A percentile compares a stretch with the other conserved stretches of the same genome.
Conservation (phyloP, 2,329 filamentous ascomycete species). For the Myriosclerotinia duriaeana region DNA sequence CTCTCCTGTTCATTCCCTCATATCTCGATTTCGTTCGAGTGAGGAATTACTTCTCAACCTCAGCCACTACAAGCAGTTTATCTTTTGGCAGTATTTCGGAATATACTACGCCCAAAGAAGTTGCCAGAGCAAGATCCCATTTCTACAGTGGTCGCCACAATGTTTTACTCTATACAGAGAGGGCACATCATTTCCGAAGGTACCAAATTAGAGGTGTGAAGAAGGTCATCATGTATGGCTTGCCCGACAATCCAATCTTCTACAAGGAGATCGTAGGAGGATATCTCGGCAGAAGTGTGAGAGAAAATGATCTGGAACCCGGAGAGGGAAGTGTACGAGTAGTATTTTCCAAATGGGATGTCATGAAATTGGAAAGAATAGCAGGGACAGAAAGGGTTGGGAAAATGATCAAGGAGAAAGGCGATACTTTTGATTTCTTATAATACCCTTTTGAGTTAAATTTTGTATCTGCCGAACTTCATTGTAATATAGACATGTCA, state of each 20-base stretch:
- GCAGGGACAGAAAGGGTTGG: conserved; percentile 78
- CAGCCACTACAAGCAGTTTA: conserved; percentile 53
- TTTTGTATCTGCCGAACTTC: background rate
- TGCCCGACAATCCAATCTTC: conserved; percentile 85
- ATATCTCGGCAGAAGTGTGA: conserved; percentile 61
- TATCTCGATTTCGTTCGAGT: conserved; percentile 95
- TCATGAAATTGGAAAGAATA: conserved; percentile 82
- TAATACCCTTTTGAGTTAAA: conserved; percentile 45
- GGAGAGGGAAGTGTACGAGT: conserved; percentile 59
- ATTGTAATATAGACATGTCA: conserved; percentile 19
- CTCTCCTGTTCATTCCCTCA: conserved; percentile 84
- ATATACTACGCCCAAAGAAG: conserved; percentile 76
- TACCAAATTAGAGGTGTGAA: conserved; percentile 79
- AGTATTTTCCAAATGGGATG: conserved; percentile 87
- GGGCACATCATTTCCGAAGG: conserved; percentile 95
- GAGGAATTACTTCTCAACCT: conserved; percentile 85
- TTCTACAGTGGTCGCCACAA: conserved; percentile 81
- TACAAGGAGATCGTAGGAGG: conserved; percentile 74
- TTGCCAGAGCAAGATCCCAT: conserved; percentile 80
- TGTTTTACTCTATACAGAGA: conserved; percentile 86
- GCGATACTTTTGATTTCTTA: conserved; percentile 94
- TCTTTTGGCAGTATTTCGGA: conserved; percentile 84
- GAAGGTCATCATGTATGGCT: conserved; percentile 81
- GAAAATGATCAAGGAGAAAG: conserved; percentile 79
- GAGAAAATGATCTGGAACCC: conserved; percentile 54